phyloP scores from a whole-genome alignment of 805 yeast genomes.

The Yamadazyma tumulicola region DNA sequence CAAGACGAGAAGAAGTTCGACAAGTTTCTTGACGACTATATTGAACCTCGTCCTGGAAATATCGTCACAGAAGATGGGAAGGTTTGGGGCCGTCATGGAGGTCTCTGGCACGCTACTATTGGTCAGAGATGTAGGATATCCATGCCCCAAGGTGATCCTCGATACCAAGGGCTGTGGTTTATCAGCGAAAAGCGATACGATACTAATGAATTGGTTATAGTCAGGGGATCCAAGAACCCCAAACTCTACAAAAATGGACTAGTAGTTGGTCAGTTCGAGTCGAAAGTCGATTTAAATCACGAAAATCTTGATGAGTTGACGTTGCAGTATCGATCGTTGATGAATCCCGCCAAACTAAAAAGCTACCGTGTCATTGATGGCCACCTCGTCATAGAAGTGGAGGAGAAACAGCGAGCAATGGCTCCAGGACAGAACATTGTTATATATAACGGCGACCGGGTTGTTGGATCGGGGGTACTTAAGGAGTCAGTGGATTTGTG shows the following conservation, averaged over 20 bases:
- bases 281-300: conserved; percentile 32
- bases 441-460: conserved; percentile 60
- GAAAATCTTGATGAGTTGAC: conserved; percentile 8
- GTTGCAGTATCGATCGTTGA: conserved; percentile 74
- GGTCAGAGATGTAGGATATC: conserved; percentile 81
- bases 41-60: conserved; percentile 71
- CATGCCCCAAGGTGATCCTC: conserved; percentile 87
- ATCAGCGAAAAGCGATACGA: conserved; percentile 65
- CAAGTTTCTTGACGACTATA: conserved; percentile 70
- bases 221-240: conserved; percentile 60
- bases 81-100: conserved; percentile 78
- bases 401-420: conserved; percentile 59
- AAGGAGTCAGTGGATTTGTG: conserved; percentile 8
- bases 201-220: conserved; percentile 75
- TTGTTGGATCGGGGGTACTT: conserved; percentile 54
- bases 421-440: conserved; percentile 89
- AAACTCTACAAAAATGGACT: conserved; percentile 43
- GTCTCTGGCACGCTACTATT: conserved; percentile 92
- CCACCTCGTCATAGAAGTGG: conserved; percentile 36
- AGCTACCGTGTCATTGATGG: conserved; percentile 14
- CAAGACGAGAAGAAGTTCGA: conserved; percentile 60
- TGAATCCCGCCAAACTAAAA: conserved; percentile 45
- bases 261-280: conserved; percentile 43
- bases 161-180: conserved; percentile 78
- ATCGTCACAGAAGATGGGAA: conserved; percentile 72